These are phyloP conservation scores for Aphanomyces euteiches DNA, from an alignment of 352 stramenopile genomes.

Conservation along the genomic window DNA sequence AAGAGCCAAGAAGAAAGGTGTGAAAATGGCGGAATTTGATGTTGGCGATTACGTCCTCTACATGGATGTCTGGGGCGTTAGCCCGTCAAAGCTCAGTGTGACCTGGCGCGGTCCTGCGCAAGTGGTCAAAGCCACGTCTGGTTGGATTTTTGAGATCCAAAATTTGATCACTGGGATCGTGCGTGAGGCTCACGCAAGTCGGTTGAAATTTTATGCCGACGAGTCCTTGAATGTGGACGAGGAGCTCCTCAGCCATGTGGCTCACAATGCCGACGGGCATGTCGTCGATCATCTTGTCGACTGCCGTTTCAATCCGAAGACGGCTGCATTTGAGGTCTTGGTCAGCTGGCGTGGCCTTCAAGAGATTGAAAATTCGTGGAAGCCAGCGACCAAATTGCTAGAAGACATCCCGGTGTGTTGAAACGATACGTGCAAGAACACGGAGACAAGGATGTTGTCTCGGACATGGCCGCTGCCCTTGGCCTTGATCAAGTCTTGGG, in stretches of 20 bases:
- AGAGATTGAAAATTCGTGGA: constrained; percentile 27
- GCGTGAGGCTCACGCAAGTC: constrained; percentile 3
- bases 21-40: background rate
- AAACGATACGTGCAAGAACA: constrained; percentile 2
- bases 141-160: constrained; percentile 9
- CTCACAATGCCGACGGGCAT: constrained; percentile 14
- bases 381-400: constrained; percentile 25
- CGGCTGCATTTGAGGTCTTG: background rate
- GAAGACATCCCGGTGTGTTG: constrained; percentile 24
- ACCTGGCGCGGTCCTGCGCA: background rate
- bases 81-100: background rate
- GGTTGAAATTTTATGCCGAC: constrained; percentile 20
- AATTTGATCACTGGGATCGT: constrained; percentile 7
- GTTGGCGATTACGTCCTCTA: constrained; percentile 1
- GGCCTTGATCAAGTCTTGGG: background rate
- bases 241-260: constrained; percentile 10
- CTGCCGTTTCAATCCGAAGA: constrained; percentile 3
- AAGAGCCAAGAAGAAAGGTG: background rate
- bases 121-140: background rate
- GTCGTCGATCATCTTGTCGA: constrained; percentile 13
- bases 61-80: background rate
- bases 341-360: constrained; percentile 27
- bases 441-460: background rate
- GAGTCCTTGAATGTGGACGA: constrained; percentile 11
- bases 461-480: constrained; percentile 7